phyloP scores from a whole-genome alignment of 352 stramenopile species.

The Globisporangium cystogenes region DNA sequence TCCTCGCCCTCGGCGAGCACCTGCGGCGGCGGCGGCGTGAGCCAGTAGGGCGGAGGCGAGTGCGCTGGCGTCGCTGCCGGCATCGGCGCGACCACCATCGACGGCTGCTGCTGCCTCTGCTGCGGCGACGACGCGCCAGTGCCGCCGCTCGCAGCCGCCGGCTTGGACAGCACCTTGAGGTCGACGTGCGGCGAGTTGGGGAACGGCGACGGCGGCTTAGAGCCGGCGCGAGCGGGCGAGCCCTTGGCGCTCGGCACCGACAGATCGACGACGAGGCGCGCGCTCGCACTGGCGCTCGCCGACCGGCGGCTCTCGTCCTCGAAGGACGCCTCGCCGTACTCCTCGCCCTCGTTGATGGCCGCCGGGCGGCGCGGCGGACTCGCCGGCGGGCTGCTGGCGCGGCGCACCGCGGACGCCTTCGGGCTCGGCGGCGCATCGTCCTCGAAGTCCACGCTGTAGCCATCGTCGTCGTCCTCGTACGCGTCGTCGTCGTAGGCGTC shows the following conservation, averaged over 20 bases:
- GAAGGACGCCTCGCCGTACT: conserved; percentile 65
- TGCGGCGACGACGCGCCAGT: neutral
- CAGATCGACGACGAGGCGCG: conserved; percentile 50
- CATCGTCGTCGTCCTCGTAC: conserved; percentile 45
- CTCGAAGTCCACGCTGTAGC: conserved; percentile 75
- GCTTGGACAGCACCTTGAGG: conserved; percentile 40
- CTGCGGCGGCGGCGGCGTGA: neutral
- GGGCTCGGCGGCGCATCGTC: conserved; percentile 10
- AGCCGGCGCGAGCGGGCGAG: conserved; percentile 23
- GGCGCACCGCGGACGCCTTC: neutral
- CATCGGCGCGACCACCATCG: neutral
- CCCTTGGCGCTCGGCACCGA: conserved; percentile 39
- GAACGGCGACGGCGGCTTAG: conserved; percentile 11
- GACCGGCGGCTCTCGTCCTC: conserved; percentile 59
- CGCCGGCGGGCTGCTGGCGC: neutral
- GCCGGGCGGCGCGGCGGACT: conserved; percentile 7
- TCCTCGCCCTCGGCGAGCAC: conserved; percentile 23
- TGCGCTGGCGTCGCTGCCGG: neutral
- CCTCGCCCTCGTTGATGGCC: conserved; percentile 24
- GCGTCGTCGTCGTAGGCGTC: conserved; percentile 22
- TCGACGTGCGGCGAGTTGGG: conserved; percentile 36
- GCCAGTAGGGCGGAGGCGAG: conserved; percentile 3
- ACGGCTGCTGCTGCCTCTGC: neutral
- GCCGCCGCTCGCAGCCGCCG: neutral
- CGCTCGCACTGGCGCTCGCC: conserved; percentile 28